These are phyloP conservation scores for Acanthamoeba healyi DNA, from an alignment of 208 protist genomes.

Conservation along the genomic window DNA sequence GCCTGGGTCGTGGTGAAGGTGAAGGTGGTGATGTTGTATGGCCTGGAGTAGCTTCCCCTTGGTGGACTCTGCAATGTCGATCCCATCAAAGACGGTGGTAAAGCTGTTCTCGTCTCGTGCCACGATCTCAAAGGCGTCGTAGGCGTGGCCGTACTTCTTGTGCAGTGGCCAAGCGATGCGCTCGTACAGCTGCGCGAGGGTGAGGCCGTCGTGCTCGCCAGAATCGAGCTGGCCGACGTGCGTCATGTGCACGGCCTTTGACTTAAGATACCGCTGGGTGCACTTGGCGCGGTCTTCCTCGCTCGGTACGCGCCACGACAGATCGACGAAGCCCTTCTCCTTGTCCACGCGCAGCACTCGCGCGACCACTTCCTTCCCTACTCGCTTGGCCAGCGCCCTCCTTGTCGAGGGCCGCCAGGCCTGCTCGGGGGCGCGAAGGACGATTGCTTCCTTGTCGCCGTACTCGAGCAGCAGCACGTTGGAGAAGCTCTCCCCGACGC, in stretches of 20 bases:
- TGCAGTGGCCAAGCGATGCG: conserved; percentile 93
- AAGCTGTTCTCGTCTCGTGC: too few relatives aligned
- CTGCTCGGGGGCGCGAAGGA: conserved; percentile 98
- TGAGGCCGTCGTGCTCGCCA: conserved; percentile 63
- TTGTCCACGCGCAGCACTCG: conserved; percentile 99
- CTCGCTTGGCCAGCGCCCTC: too few relatives aligned
- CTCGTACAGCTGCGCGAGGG: conserved; percentile 90
- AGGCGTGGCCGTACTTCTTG: conserved; percentile 91
- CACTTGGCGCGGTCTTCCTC: conserved; percentile 73
- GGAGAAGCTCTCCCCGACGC: conserved; percentile 95
- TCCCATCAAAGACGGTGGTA: too few relatives aligned
- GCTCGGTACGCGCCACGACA: conserved; percentile 43
- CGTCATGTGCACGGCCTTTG: conserved; percentile 94
- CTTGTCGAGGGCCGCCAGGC: conserved; percentile 97
- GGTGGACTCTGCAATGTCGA: too few relatives aligned
- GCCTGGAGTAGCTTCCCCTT: too few relatives aligned
- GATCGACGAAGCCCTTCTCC: conserved; percentile 92
- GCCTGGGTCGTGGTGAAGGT: too few relatives aligned
- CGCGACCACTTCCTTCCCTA: conserved; percentile 96
- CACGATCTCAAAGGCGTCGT: conserved; percentile 94
- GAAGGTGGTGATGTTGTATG: too few relatives aligned
- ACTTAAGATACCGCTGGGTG: conserved; percentile 32
- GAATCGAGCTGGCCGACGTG: conserved; percentile 92
- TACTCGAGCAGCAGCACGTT: conserved; percentile 97
- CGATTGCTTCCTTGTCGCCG: conserved; percentile 98